A percentile compares a stretch with the other conserved stretches of the same genome.
Conservation (phyloP, 371 early-diverging fungal genomes). For the Mucor sp. region DNA sequence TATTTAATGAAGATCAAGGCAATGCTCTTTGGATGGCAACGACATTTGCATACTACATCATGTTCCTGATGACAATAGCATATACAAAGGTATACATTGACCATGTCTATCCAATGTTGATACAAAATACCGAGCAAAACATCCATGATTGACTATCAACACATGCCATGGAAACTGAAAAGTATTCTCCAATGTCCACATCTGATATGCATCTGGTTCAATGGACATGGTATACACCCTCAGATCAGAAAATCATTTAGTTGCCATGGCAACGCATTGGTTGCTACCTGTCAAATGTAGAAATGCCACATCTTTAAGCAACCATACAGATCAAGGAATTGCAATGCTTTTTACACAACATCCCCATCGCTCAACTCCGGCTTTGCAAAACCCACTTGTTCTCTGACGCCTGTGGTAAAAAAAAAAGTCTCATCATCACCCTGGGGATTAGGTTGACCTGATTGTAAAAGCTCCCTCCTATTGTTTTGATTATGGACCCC, state of each 20-base stretch:
- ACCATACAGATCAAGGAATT: not conserved
- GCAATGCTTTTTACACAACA: not conserved
- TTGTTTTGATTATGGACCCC: conserved; percentile 5
- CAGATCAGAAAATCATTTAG: not conserved
- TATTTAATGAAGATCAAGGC: not conserved
- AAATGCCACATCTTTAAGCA: not conserved
- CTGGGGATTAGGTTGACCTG: conserved; percentile 4
- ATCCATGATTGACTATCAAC: not conserved
- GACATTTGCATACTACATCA: not conserved
- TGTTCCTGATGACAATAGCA: not conserved
- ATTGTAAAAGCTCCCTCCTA: conserved; percentile 3
- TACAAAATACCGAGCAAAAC: not conserved
- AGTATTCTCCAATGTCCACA: not conserved
- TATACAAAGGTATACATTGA: not conserved
- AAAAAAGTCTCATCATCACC: conserved; percentile 2
- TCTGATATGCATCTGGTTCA: not conserved
- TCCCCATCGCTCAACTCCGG: not conserved
- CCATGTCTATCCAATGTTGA: not conserved
- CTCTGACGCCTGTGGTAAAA: conserved; percentile 1
- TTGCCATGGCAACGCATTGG: not conserved
- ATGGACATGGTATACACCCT: not conserved
- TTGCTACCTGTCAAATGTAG: not conserved
- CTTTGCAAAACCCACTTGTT: no score
- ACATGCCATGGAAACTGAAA: not conserved
- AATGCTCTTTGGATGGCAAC: not conserved